Evolutionary conservation across 1,284 basidiomycete genomes (phyloP).

Genomic region (Thecaphora thlaspeos): DNA sequence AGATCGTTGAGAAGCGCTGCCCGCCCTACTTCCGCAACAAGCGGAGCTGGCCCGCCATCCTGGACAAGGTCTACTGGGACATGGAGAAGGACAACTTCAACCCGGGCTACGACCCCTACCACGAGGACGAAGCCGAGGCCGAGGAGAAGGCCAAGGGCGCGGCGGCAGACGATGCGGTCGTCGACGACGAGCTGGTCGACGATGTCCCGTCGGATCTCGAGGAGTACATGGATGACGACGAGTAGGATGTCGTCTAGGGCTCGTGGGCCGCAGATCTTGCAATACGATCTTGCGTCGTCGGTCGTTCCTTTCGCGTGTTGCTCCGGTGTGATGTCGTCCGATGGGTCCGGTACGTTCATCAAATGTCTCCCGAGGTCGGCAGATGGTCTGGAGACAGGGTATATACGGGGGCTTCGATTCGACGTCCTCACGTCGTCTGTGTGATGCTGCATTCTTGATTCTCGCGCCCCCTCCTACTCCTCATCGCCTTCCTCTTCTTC

Average conservation of each 20-base stretch:
- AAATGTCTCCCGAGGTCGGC: too few species aligned
- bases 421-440: too few species aligned
- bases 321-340: too few species aligned
- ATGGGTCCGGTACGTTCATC: too few species aligned
- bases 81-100: background rate
- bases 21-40: background rate
- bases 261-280: too few species aligned
- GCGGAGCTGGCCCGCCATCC: background rate
- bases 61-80: background rate
- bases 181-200: background rate
- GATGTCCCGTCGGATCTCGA: background rate
- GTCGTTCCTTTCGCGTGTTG: too few species aligned
- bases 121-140: background rate
- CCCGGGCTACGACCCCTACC: background rate
- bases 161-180: too few species aligned
- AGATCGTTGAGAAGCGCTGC: constrained; percentile 13
- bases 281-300: too few species aligned
- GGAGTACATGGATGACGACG: background rate
- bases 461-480: constrained; percentile 7
- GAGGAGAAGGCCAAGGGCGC: background rate
- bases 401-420: too few species aligned
- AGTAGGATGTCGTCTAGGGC: too few species aligned
- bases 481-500: constrained; percentile 7
- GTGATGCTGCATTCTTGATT: too few species aligned
- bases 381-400: too few species aligned